Base-by-base conservation (phyloP, 179 eudicot genomes). In the Amaranthus tricolor region DNA sequence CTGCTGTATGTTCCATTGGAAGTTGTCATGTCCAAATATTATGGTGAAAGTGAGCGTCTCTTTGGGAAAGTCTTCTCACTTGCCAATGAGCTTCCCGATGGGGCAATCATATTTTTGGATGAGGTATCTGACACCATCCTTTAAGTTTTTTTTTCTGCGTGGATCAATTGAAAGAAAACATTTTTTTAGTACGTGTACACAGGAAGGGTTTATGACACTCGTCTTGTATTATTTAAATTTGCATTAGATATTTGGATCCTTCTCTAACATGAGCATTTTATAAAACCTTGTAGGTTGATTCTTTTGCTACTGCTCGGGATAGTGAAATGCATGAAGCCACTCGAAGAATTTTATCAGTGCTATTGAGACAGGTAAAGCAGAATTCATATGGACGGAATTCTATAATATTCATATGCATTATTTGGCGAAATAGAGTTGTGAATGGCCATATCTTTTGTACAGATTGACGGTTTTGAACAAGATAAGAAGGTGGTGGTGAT, bases 381-480 rank as follows among this genome's bases (percentile, higher is more conserved):
- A 20, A 6, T 63, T 49, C n/a, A 16, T 2, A 56, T 4, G 20
- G 57, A 31, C 43, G 13, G 72, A 45, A 21, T 60, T 52, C 5
- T 4, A 21, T 54, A 6, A 67, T 17, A 4, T 48, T 47, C 40
- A 12, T 63, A 5, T 16, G 19, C 10, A 19, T 21, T 14, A 59
- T 61, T 45, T 14, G 15, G 11, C 48, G 54, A 50, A 57, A 71
- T 9, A 55, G 70, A 64, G n/a, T 55, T 59, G 50, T 65, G 11
- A 62, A 68, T 60, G 60, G 50, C 15, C 43, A 43, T 15, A 67
- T 4, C 48, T 64, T 54, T 70, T 52, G 55, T 86, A 82, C 90
- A 95, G 99, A 95, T 95, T 81, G 99, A 95, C 81, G 98, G 98
- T 14, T 95, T 95, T 84, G 99, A 95, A 84, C 98, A 95, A 86